A percentile compares a stretch with the other conserved stretches of the same genome.
Evolutionary conservation across 106 monocot species (phyloP).

Genomic region (Hemerocallis citrina): DNA sequence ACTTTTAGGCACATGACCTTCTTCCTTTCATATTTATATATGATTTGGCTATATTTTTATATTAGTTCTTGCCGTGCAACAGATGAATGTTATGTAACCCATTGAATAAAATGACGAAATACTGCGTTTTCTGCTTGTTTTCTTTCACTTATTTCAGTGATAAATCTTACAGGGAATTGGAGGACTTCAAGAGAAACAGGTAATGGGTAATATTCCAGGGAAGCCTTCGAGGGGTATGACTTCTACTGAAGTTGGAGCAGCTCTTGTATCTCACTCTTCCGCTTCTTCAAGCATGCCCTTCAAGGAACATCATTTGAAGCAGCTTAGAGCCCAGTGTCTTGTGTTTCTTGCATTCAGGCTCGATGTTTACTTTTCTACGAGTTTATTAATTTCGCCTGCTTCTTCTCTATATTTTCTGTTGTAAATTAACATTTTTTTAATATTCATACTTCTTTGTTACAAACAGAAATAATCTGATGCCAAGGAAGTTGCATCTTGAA

Average conservation of each 20-base stretch:
- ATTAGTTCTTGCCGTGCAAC: too few relatives aligned
- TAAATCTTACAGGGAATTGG: constrained; percentile 33
- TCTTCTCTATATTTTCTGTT: background rate
- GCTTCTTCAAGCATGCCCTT: constrained; percentile 58
- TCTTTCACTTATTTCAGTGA: constrained; percentile 4
- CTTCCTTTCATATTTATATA: too few relatives aligned
- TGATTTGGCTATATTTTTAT: too few relatives aligned
- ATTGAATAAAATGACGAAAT: too few relatives aligned
- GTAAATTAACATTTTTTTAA: background rate
- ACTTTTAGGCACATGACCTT: too few relatives aligned
- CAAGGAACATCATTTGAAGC: constrained; percentile 92
- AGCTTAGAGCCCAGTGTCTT: constrained; percentile 98
- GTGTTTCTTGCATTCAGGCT: constrained; percentile 99
- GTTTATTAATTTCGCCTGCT: background rate
- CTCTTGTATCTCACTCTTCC: constrained; percentile 10
- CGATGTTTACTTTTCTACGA: constrained; percentile 3
- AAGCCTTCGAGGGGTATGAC: constrained; percentile 18
- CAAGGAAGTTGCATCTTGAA: constrained; percentile 93
- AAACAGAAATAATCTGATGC: constrained; percentile 83
- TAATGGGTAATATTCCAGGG: constrained; percentile 20
- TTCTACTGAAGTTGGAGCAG: constrained; percentile 6
- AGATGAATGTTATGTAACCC: too few relatives aligned
- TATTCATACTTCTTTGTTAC: constrained; percentile 1
- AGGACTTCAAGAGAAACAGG: constrained; percentile 25
- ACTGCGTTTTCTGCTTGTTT: background rate